These are phyloP conservation scores for Geosmithia morbida DNA, from an alignment of 2,329 filamentous ascomycete genomes.

Conservation along the genomic window DNA sequence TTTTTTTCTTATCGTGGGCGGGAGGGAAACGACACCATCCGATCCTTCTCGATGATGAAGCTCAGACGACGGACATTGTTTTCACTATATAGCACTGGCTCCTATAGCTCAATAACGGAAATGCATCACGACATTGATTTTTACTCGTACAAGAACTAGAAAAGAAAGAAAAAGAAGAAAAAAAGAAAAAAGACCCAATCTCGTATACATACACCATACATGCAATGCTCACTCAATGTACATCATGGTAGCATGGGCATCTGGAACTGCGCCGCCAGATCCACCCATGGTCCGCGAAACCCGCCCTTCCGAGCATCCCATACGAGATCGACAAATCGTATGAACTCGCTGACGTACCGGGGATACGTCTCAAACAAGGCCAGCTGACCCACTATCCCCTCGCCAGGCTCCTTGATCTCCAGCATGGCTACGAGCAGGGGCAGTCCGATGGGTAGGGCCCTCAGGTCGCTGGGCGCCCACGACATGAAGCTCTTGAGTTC, in stretches of 20 bases:
- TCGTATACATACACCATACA: too few relatives aligned
- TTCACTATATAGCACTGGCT: too few relatives aligned
- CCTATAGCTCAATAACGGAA: too few relatives aligned
- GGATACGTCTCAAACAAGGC: slow-evolving; percentile 3
- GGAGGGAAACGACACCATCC: too few relatives aligned
- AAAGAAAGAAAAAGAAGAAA: too few relatives aligned
- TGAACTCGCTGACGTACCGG: not conserved
- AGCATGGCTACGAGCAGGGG: slow-evolving; percentile 6
- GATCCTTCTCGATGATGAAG: too few relatives aligned
- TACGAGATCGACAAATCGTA: slow-evolving; percentile 1
- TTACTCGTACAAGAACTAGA: too few relatives aligned
- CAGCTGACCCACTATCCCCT: slow-evolving; percentile 1
- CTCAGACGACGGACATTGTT: too few relatives aligned
- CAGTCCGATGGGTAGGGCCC: slow-evolving; percentile 4
- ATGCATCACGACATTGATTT: too few relatives aligned
- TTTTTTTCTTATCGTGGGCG: too few relatives aligned
- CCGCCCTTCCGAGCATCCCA: slow-evolving; percentile 3
- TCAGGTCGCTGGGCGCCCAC: slow-evolving; percentile 1
- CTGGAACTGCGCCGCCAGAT: slow-evolving; percentile 1
- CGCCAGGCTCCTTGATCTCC: slow-evolving; percentile 2
- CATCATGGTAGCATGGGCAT: not conserved
- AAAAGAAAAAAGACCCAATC: too few relatives aligned
- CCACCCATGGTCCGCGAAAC: slow-evolving; percentile 4
- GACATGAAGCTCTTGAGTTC: slow-evolving; percentile 2
- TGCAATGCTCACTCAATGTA: too few relatives aligned